Percentiles rank a stretch among this genome's conserved stretches.
phyloP scores from a whole-genome alignment of 1,284 basidiomycete genomes.

The Ganoderma multipileum region DNA sequence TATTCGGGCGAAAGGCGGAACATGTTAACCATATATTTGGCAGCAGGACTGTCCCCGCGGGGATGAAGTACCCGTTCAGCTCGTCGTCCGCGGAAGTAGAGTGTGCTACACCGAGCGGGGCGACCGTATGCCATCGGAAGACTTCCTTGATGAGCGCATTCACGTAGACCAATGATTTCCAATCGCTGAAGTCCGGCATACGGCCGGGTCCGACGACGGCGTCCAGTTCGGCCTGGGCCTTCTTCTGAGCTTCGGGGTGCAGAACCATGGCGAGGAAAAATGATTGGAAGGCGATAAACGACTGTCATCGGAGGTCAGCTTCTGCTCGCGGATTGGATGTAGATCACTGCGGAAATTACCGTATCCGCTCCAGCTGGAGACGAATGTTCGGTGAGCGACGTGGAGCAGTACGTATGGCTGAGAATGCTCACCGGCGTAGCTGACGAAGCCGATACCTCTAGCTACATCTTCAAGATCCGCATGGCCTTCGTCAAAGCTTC shows the following conservation, averaged over 20 bases:
- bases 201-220: constrained; percentile 26
- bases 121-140: constrained; percentile 21
- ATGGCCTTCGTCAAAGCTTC: background rate
- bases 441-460: background rate
- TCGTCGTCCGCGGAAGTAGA: constrained; percentile 10
- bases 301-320: constrained; percentile 23
- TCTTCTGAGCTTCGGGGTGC: constrained; percentile 31
- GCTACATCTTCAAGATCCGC: background rate
- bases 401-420: background rate
- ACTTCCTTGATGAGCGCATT: constrained; percentile 24
- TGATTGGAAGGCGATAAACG: constrained; percentile 26
- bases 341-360: background rate
- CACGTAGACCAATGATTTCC: constrained; percentile 24
- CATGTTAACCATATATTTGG: constrained; percentile 31
- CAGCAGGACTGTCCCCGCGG: constrained; percentile 29
- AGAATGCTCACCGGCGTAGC: background rate
- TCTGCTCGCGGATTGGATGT: background rate
- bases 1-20: background rate
- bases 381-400: background rate
- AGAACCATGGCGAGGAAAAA: constrained; percentile 33
- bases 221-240: constrained; percentile 41
- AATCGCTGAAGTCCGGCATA: constrained; percentile 30
- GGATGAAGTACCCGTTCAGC: constrained; percentile 28
- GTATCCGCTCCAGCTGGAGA: constrained; percentile 2
- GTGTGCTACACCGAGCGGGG: constrained; percentile 19